Evolutionary conservation across 352 stramenopile species (phyloP).

Genomic region (Phytophthora sojae): DNA sequence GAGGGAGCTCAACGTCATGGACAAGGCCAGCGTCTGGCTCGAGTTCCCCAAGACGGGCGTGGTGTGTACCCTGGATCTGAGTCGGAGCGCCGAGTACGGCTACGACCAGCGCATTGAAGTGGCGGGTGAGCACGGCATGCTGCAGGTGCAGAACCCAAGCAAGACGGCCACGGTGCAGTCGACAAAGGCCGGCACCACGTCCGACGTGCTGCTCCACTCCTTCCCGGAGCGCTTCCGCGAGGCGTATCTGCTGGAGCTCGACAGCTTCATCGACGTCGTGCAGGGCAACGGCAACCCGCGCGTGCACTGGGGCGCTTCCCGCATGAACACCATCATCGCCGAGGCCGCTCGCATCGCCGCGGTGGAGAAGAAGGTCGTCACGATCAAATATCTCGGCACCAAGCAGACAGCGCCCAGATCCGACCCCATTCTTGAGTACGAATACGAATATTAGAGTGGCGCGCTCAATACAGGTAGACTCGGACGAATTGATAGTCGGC

Average conservation of each 20-base stretch:
- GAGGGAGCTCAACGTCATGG: slow-evolving; percentile 72
- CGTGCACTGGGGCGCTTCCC: slow-evolving; percentile 75
- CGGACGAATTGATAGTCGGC: too few relatives aligned
- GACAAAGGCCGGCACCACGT: slow-evolving; percentile 56
- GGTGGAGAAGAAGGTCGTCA: slow-evolving; percentile 70
- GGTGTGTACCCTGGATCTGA: slow-evolving; percentile 91
- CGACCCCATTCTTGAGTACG: slow-evolving; percentile 62
- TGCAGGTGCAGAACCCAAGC: slow-evolving; percentile 77
- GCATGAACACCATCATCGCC: slow-evolving; percentile 82
- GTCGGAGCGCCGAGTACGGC: slow-evolving; percentile 85
- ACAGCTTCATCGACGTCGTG: slow-evolving; percentile 83
- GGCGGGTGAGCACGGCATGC: slow-evolving; percentile 75
- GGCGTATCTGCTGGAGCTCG: slow-evolving; percentile 87
- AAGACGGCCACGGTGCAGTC: slow-evolving; percentile 70
- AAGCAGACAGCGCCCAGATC: slow-evolving; percentile 47
- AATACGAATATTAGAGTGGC: slow-evolving; percentile 54
- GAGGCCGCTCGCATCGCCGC: slow-evolving; percentile 77
- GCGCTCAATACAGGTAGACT: not conserved
- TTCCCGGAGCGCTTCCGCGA: slow-evolving; percentile 91
- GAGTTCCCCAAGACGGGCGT: slow-evolving; percentile 72
- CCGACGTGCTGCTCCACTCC: slow-evolving; percentile 76
- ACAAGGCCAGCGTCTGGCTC: slow-evolving; percentile 86
- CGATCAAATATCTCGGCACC: slow-evolving; percentile 65
- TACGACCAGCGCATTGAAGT: slow-evolving; percentile 95
- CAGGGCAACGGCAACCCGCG: slow-evolving; percentile 43